Percentiles rank a stretch among this genome's conserved stretches.
Conservation (phyloP, 805 yeast species). For the Metschnikowia picachoensis region DNA sequence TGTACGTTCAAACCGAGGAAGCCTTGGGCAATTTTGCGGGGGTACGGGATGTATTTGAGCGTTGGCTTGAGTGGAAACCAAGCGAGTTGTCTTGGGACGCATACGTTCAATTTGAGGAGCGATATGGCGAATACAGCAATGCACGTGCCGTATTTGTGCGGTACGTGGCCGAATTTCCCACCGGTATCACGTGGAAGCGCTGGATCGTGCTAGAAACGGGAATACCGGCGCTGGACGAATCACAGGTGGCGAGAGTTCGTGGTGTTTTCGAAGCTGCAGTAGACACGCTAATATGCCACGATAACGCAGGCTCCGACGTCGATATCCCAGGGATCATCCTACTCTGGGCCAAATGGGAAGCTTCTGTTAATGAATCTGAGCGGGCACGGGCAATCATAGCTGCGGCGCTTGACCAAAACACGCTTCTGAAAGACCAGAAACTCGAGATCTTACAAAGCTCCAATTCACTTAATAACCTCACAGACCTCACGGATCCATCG, state of each 20-base stretch:
- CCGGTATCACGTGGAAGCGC: conserved; percentile 58
- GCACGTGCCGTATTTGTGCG: conserved; percentile 57
- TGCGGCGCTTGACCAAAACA: conserved; percentile 39
- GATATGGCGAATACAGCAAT: conserved; percentile 55
- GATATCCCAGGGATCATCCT: conserved; percentile 29
- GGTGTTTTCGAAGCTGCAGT: conserved; percentile 65
- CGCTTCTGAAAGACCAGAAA: conserved; percentile 11
- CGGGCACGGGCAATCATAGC: conserved; percentile 58
- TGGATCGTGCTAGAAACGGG: conserved; percentile 74
- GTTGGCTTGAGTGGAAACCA: conserved; percentile 84
- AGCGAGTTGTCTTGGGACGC: conserved; percentile 65
- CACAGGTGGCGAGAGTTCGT: conserved; percentile 47
- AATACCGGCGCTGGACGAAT: conserved; percentile 9
- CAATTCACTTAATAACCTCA: conserved; percentile 58
- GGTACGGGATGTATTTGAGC: conserved; percentile 61
- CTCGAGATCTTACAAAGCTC: conserved; percentile 30
- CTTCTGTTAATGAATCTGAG: conserved; percentile 53
- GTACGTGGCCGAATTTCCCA: conserved; percentile 37
- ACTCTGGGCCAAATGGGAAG: conserved; percentile 73
- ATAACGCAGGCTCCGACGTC: conserved; percentile 6
- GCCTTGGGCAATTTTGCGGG: conserved; percentile 59
- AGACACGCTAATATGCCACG: conserved; percentile 40
- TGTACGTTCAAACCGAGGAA: conserved; percentile 80
- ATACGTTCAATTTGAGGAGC: conserved; percentile 64
- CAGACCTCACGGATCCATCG: background rate